These are phyloP conservation scores for Erysimum cheiranthoides DNA, from an alignment of 345 rosid species.

Conservation along the genomic window DNA sequence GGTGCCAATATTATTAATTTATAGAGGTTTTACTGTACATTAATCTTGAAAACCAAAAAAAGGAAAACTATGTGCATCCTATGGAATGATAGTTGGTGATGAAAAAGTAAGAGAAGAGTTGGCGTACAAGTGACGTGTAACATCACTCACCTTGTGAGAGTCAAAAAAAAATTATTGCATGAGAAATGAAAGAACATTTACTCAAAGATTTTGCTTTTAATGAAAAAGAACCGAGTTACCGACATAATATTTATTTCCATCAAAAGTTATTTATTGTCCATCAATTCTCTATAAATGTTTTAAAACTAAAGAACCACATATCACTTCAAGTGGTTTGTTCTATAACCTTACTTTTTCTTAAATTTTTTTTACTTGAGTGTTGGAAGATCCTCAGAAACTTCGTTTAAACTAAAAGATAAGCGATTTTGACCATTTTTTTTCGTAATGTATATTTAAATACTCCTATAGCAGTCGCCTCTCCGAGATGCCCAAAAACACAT, in stretches of 20 bases:
- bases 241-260: conserved; percentile 21
- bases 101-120: neutral
- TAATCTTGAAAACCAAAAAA: no score
- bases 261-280: conserved; percentile 19
- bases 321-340: no score
- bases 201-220: neutral
- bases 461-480: neutral
- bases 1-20: no score
- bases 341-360: no score
- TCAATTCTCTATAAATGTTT: neutral
- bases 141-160: conserved; percentile 3
- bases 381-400: no score
- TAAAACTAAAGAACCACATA: neutral
- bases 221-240: conserved; percentile 13
- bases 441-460: no score
- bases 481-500: neutral
- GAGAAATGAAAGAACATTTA: conserved; percentile 13
- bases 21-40: no score
- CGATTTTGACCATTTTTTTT: no score
- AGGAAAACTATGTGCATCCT: no score
- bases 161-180: neutral
- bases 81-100: no score
- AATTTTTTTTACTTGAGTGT: no score
- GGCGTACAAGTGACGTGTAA: conserved; percentile 27
- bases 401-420: no score